phyloP scores from a whole-genome alignment of 78 protist species.

The Dictyostelium firmibasis region DNA sequence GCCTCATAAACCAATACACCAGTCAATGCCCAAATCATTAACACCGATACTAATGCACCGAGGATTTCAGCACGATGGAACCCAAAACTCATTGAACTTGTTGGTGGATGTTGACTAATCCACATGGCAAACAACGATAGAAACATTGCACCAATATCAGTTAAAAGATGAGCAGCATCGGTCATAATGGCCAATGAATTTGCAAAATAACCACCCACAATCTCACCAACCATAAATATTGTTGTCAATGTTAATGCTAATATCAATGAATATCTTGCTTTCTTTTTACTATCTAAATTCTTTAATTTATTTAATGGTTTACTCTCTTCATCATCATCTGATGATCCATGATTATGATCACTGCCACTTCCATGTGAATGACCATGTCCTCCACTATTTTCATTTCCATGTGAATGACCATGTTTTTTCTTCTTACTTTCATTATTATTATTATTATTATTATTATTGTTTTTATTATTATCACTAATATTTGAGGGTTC shows the following conservation, averaged over 20 bases:
- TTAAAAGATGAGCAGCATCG: conserved; percentile 76
- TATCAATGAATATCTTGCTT: conserved; percentile 50
- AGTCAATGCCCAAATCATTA: conserved; percentile 90
- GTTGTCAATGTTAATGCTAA: conserved; percentile 20
- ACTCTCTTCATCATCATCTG: conserved; percentile 9
- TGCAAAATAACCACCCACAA: conserved; percentile 77
- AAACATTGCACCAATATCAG: conserved; percentile 80
- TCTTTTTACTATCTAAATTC: conserved; percentile 30
- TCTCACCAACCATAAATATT: conserved; percentile 74
- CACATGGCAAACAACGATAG: conserved; percentile 78
- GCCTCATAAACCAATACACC: conserved; percentile 88
- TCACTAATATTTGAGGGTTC: not conserved
- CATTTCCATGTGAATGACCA: not conserved
- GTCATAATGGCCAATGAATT: conserved; percentile 80
- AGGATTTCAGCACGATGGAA: conserved; percentile 86
- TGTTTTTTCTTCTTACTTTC: conserved; percentile 23
- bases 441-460: not conserved
- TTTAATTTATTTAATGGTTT: not conserved
- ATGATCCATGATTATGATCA: not conserved
- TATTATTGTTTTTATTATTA: not conserved
- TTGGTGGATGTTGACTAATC: conserved; percentile 46
- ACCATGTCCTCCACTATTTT: not conserved
- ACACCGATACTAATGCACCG: conserved; percentile 87
- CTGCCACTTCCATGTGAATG: conserved; percentile 11
- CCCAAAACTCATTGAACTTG: conserved; percentile 45